A percentile compares a stretch with the other conserved stretches of the same genome.
phyloP scores from a whole-genome alignment of 2,329 filamentous ascomycete species.

The Penicillium olsonii region DNA sequence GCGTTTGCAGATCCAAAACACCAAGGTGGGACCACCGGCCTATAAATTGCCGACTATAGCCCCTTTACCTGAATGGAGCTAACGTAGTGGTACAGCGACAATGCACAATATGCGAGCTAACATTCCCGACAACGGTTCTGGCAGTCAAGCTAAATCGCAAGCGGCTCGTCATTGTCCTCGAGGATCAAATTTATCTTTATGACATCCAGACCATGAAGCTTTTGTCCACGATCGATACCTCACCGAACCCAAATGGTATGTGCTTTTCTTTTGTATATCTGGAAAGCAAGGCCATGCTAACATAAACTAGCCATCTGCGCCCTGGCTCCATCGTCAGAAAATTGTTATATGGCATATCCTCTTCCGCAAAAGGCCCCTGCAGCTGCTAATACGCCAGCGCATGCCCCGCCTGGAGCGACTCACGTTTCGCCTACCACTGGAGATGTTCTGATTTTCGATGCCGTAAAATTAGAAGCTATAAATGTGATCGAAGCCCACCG shows the following conservation, averaged over 20 bases:
- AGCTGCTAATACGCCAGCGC: slow-evolving; percentile 65
- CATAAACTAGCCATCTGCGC: slow-evolving; percentile 72
- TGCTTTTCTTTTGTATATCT: neutral
- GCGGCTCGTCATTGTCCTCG: slow-evolving; percentile 86
- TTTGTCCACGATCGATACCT: slow-evolving; percentile 88
- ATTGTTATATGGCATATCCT: slow-evolving; percentile 93
- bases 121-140: slow-evolving; percentile 93
- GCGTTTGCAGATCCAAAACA: slow-evolving; percentile 94
- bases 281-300: slow-evolving; percentile 9
- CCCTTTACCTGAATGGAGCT: slow-evolving; percentile 9
- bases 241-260: slow-evolving; percentile 78
- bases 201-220: slow-evolving; percentile 99
- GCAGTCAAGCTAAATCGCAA: slow-evolving; percentile 94
- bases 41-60: slow-evolving; percentile 2
- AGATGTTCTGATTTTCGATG: slow-evolving; percentile 90
- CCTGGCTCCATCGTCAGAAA: slow-evolving; percentile 89
- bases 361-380: slow-evolving; percentile 67
- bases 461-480: slow-evolving; percentile 82
- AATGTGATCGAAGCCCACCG: slow-evolving; percentile 96
- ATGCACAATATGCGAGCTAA: slow-evolving; percentile 96
- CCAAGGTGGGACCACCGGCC: slow-evolving; percentile 63
- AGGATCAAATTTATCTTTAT: slow-evolving; percentile 97
- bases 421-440: slow-evolving; percentile 84
- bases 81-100: slow-evolving; percentile 51
- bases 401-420: slow-evolving; percentile 74